These are phyloP conservation scores for Gossypium lobatum DNA, from an alignment of 441 rosid genomes.

Conservation along the genomic window DNA sequence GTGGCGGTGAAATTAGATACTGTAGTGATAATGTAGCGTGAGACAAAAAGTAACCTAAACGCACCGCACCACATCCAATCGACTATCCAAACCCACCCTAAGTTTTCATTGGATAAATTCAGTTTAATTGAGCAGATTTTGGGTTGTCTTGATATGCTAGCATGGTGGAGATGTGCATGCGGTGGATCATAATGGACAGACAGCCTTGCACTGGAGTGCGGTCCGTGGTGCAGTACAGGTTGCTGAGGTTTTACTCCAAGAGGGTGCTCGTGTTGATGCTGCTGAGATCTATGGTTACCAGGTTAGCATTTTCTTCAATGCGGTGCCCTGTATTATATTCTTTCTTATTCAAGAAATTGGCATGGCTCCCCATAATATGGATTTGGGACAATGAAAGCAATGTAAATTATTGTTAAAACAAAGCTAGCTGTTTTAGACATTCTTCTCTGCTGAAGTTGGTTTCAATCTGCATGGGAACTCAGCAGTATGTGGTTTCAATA, in stretches of 20 bases:
- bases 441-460: not conserved
- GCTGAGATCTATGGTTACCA: slow-evolving; percentile 86
- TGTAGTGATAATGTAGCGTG: too few relatives aligned
- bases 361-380: not conserved
- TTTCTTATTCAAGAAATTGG: slow-evolving; percentile 7
- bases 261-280: slow-evolving; percentile 70
- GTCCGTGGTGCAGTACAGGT: slow-evolving; percentile 88
- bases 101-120: not conserved
- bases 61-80: too few relatives aligned
- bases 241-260: slow-evolving; percentile 77
- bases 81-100: too few relatives aligned
- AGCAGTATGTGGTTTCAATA: not conserved
- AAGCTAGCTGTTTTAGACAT: not conserved
- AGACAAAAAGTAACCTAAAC: too few relatives aligned
- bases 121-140: not conserved
- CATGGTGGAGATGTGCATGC: slow-evolving; percentile 90
- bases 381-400: not conserved
- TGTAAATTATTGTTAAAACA: not conserved
- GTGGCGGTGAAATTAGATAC: too few relatives aligned
- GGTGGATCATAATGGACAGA: slow-evolving; percentile 87
- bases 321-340: not conserved
- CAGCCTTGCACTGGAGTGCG: slow-evolving; percentile 99
- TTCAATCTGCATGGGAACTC: not conserved
- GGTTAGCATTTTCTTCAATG: slow-evolving; percentile 34
- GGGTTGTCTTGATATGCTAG: slow-evolving; percentile 32